Conservation (phyloP, 805 yeast species). For the Candida saitoana region DNA sequence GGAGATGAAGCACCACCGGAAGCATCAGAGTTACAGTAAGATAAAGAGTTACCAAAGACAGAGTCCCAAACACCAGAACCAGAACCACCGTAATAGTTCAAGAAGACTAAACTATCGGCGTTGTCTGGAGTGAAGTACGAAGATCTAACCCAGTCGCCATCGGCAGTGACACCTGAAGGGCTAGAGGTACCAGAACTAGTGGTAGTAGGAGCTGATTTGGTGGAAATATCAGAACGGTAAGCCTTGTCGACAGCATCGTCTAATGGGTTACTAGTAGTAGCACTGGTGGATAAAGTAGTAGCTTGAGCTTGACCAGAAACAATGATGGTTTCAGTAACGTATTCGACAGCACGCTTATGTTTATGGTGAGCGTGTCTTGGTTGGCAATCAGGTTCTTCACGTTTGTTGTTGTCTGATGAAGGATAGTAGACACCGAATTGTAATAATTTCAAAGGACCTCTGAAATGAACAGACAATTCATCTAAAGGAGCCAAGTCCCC, state of each 20-base stretch:
- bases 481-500: slow-evolving; percentile 77
- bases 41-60: slow-evolving; percentile 87
- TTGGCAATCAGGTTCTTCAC: slow-evolving; percentile 39
- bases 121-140: slow-evolving; percentile 75
- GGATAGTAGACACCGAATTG: slow-evolving; percentile 92
- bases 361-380: slow-evolving; percentile 44
- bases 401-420: slow-evolving; percentile 40
- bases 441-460: slow-evolving; percentile 78
- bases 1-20: slow-evolving; percentile 66
- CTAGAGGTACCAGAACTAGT: slow-evolving; percentile 20
- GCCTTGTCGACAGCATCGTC: slow-evolving; percentile 12
- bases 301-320: slow-evolving; percentile 59
- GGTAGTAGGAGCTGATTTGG: slow-evolving; percentile 15
- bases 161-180: slow-evolving; percentile 24
- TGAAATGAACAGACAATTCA: slow-evolving; percentile 82
- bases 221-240: slow-evolving; percentile 7
- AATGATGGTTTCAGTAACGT: slow-evolving; percentile 71
- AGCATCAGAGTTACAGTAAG: slow-evolving; percentile 79
- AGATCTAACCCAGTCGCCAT: slow-evolving; percentile 67
- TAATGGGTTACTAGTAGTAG: slow-evolving; percentile 19
- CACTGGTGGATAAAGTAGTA: slow-evolving; percentile 18
- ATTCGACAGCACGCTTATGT: slow-evolving; percentile 59
- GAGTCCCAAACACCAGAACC: slow-evolving; percentile 84
- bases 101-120: slow-evolving; percentile 68
- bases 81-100: slow-evolving; percentile 85